Evolutionary conservation across 2,329 filamentous ascomycete genomes (phyloP).

Genomic region (Dendryphion nanum): DNA sequence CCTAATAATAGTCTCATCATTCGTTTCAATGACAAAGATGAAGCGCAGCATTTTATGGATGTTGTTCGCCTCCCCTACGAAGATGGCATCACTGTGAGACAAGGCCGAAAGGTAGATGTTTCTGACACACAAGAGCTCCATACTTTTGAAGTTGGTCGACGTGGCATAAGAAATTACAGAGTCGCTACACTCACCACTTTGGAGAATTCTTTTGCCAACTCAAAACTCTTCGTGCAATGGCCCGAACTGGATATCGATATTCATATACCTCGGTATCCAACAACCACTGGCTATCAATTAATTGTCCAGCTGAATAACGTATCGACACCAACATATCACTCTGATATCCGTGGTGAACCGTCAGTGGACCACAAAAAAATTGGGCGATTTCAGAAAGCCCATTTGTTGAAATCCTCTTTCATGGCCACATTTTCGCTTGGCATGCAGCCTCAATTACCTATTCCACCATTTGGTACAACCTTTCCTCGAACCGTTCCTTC

Average conservation of each 20-base stretch:
- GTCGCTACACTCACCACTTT: slow-evolving; percentile 3
- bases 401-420: slow-evolving; percentile 6
- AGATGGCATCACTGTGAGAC: slow-evolving; percentile 8
- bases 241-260: slow-evolving; percentile 15
- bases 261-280: slow-evolving; percentile 3
- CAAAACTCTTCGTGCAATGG: slow-evolving; percentile 15
- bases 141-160: slow-evolving; percentile 5
- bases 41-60: slow-evolving; percentile 13
- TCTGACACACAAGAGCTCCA: slow-evolving; percentile 9
- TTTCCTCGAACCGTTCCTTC: not conserved
- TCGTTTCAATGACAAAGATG: slow-evolving; percentile 6
- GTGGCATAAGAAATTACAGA: slow-evolving; percentile 3
- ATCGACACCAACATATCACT: slow-evolving; percentile 15
- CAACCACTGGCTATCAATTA: slow-evolving; percentile 8
- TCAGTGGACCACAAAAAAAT: slow-evolving; percentile 11
- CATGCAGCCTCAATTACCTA: slow-evolving; percentile 4
- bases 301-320: slow-evolving; percentile 13
- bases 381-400: slow-evolving; percentile 9
- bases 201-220: not conserved
- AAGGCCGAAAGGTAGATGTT: slow-evolving; percentile 7
- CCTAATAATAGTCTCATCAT: slow-evolving; percentile 15
- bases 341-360: slow-evolving; percentile 12
- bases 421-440: slow-evolving; percentile 11
- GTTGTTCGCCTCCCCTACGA: slow-evolving; percentile 10
- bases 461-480: slow-evolving; percentile 9